Evolutionary conservation across 106 monocot genomes (phyloP).

Genomic region (Dendrobium officinale): DNA sequence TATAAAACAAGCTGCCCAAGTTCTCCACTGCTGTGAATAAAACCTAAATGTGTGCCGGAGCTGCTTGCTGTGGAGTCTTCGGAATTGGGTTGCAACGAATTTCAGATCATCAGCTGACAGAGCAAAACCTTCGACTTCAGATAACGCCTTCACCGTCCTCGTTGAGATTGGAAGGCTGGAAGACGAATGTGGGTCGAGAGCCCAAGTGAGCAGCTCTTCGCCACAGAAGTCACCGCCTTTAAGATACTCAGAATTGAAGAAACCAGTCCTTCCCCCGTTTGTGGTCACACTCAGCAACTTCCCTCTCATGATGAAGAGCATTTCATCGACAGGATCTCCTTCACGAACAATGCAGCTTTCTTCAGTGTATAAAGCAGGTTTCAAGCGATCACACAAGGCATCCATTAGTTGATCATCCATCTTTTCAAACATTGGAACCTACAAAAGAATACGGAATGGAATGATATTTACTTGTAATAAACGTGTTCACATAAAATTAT

Average conservation of each 20-base stretch:
- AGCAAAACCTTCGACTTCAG: slow-evolving; percentile 51
- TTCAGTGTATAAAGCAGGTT: slow-evolving; percentile 47
- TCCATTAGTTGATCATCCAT: slow-evolving; percentile 59
- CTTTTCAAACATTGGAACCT: slow-evolving; percentile 62
- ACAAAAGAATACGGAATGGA: not conserved
- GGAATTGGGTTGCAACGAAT: slow-evolving; percentile 52
- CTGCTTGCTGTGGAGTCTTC: slow-evolving; percentile 47
- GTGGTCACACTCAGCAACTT: slow-evolving; percentile 34
- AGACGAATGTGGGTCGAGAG: slow-evolving; percentile 27
- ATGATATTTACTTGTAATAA: not conserved
- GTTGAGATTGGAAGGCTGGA: slow-evolving; percentile 44
- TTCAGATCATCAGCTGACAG: slow-evolving; percentile 45
- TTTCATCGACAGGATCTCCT: slow-evolving; percentile 49
- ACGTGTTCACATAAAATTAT: not conserved
- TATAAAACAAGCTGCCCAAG: slow-evolving; percentile 57
- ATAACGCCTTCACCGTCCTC: slow-evolving; percentile 30
- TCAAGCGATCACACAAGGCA: slow-evolving; percentile 51
- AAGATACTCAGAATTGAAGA: slow-evolving; percentile 34
- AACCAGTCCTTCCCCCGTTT: slow-evolving; percentile 47
- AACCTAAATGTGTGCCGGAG: slow-evolving; percentile 38
- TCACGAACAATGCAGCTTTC: slow-evolving; percentile 43
- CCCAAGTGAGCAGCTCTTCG: slow-evolving; percentile 61
- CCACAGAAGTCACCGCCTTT: slow-evolving; percentile 55
- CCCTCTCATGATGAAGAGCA: slow-evolving; percentile 62
- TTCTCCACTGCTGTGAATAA: slow-evolving; percentile 58